A percentile compares a stretch with the other conserved stretches of the same genome.
Evolutionary conservation across 2,329 filamentous ascomycete species (phyloP).

Genomic region (Cercospora nicotianae): DNA sequence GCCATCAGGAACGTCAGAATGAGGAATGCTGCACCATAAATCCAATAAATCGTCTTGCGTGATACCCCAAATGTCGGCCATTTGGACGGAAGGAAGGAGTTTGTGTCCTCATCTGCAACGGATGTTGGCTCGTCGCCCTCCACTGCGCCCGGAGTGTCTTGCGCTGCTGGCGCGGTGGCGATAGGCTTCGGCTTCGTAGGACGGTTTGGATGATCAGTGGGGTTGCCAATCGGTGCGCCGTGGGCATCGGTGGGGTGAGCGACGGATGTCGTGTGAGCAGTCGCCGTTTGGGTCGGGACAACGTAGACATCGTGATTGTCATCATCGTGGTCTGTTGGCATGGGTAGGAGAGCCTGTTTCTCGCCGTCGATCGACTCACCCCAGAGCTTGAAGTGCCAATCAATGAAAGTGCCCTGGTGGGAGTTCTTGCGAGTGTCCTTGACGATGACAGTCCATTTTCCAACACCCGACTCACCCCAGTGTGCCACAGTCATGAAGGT

Average conservation of each 20-base stretch:
- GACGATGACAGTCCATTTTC: constrained; percentile 87
- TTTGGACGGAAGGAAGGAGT: constrained; percentile 73
- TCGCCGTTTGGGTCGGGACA: constrained; percentile 52
- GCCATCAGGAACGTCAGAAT: constrained; percentile 81
- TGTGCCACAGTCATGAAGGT: constrained; percentile 99
- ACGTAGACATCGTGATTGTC: constrained; percentile 73
- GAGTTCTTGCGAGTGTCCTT: constrained; percentile 81
- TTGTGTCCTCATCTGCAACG: constrained; percentile 43
- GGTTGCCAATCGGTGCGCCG: constrained; percentile 46
- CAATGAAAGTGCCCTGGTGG: constrained; percentile 73
- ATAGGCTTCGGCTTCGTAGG: constrained; percentile 55
- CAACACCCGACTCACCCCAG: constrained; percentile 87
- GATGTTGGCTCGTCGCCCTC: constrained; percentile 35
- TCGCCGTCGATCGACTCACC: constrained; percentile 78
- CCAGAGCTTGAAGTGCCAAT: constrained; percentile 95
- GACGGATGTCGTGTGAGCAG: constrained; percentile 61
- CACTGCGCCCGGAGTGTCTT: constrained; percentile 40
- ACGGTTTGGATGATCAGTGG: constrained; percentile 50
- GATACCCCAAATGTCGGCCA: constrained; percentile 89
- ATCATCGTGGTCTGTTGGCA: constrained; percentile 82
- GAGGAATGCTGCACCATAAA: constrained; percentile 80
- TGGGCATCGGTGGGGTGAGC: constrained; percentile 47
- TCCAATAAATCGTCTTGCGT: constrained; percentile 87
- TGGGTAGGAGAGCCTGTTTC: constrained; percentile 72
- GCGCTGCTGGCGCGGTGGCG: constrained; percentile 35